These are phyloP conservation scores for Penicillium subrubescens DNA, from an alignment of 495 filamentous ascomycete genomes.

Conservation along the genomic window DNA sequence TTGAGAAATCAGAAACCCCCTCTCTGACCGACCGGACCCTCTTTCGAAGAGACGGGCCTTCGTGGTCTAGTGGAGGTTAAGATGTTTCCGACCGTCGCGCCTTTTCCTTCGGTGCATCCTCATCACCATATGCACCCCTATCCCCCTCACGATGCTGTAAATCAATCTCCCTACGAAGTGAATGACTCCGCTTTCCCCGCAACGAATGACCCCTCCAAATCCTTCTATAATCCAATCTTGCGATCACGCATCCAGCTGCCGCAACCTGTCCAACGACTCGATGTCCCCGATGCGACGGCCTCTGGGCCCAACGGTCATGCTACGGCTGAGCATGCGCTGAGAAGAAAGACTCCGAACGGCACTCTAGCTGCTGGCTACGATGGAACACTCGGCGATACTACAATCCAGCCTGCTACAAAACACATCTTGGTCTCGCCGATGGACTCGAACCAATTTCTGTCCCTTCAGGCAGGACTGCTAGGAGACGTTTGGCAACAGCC, in stretches of 20 bases:
- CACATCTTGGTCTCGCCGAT: conserved; percentile 82
- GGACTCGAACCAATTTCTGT: conserved; percentile 39
- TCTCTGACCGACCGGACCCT: conserved; percentile 10
- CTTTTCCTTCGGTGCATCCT: conserved; percentile 48
- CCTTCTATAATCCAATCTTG: conserved; percentile 30
- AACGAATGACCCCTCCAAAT: conserved; percentile 32
- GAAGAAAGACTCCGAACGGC: conserved; percentile 92
- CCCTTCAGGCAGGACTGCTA: conserved; percentile 32
- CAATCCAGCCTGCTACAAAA: conserved; percentile 75
- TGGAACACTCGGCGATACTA: conserved; percentile 76
- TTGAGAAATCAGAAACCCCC: conserved; percentile 1
- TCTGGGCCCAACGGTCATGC: conserved; percentile 28
- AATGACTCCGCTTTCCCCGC: conserved; percentile 30
- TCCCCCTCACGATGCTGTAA: conserved; percentile 31
- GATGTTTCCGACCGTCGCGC: conserved; percentile 51
- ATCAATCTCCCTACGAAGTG: conserved; percentile 34
- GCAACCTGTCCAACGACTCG: conserved; percentile 46
- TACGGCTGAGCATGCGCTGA: conserved; percentile 72
- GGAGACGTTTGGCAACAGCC: conserved; percentile 38
- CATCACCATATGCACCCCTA: conserved; percentile 46
- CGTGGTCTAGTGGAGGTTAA: conserved; percentile 28
- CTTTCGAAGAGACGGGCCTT: conserved; percentile 12
- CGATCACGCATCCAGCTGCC: conserved; percentile 45
- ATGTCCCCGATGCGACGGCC: conserved; percentile 29
- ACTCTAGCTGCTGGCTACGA: conserved; percentile 94